Percentiles rank a stretch among this genome's conserved stretches.
These are phyloP conservation scores for Fistulifera solaris DNA, from an alignment of 108 stramenopile genomes.

Conservation along the genomic window DNA sequence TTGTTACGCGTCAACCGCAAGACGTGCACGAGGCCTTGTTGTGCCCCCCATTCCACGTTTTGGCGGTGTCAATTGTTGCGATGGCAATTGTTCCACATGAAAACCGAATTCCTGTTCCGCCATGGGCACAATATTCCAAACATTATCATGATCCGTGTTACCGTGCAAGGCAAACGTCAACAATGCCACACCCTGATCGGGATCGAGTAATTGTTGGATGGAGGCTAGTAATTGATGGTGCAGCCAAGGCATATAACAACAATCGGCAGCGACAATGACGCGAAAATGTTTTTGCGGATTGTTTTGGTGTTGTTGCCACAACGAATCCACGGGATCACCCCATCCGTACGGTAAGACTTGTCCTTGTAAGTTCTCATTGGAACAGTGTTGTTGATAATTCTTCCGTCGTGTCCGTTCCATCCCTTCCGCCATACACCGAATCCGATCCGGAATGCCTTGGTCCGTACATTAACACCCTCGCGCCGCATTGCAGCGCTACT, in stretches of 20 bases:
- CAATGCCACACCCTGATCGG: conserved; percentile 20
- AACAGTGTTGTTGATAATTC: conserved; percentile 7
- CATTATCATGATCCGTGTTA: conserved; percentile 26
- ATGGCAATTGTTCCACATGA: conserved; percentile 22
- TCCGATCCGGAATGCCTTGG: conserved; percentile 25
- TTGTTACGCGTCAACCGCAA: conserved; percentile 14
- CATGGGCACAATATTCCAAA: conserved; percentile 28
- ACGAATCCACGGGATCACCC: conserved; percentile 23
- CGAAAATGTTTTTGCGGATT: conserved; percentile 16
- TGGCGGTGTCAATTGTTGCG: conserved; percentile 30
- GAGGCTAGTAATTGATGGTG: conserved; percentile 25
- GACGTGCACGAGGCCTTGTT: conserved; percentile 28
- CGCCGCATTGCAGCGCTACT: conserved; percentile 40
- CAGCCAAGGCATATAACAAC: conserved; percentile 32
- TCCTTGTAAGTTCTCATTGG: conserved; percentile 7
- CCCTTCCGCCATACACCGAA: conserved; percentile 35
- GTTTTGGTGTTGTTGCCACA: not conserved
- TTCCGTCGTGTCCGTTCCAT: conserved; percentile 18
- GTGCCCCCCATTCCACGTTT: conserved; percentile 20
- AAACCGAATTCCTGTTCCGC: conserved; percentile 27
- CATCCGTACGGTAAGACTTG: conserved; percentile 28
- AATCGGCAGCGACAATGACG: conserved; percentile 39
- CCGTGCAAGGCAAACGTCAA: conserved; percentile 35
- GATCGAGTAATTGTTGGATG: conserved; percentile 18
- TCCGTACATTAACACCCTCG: conserved; percentile 35